Conservation (phyloP, 768 basidiomycete genomes). For the Lepiota subincarnata region DNA sequence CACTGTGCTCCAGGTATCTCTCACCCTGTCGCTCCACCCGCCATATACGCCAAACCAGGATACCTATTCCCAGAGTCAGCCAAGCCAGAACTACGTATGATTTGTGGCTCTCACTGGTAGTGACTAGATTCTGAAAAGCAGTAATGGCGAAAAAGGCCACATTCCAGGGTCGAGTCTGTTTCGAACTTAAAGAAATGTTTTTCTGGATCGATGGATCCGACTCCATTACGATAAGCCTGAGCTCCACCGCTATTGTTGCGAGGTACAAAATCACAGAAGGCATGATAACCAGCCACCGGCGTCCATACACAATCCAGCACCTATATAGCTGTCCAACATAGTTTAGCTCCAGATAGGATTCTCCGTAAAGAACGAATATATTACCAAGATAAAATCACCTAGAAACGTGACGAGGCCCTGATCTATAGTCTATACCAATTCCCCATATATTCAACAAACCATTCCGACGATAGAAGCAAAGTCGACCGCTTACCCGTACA, state of each 20-base stretch:
- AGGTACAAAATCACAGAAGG: background rate
- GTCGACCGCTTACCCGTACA: background rate
- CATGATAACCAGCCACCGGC: background rate
- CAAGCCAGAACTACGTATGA: no score
- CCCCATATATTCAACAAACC: background rate
- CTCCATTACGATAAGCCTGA: background rate
- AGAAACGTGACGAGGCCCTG: conserved; percentile 6
- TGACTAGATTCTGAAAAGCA: background rate
- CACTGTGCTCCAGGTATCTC: background rate
- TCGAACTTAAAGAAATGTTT: background rate
- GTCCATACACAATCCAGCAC: background rate
- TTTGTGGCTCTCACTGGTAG: background rate
- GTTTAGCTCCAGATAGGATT: no score
- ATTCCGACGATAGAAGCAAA: background rate
- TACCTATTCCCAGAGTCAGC: background rate
- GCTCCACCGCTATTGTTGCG: background rate
- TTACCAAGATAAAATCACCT: conserved; percentile 11
- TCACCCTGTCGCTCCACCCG: conserved; percentile 3
- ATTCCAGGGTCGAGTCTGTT: background rate
- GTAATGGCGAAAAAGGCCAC: background rate
- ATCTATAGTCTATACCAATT: conserved; percentile 1
- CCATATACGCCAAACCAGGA: conserved; percentile 8
- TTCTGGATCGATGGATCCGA: background rate
- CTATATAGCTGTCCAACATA: background rate
- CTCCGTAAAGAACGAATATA: background rate